Evolutionary conservation across 2,329 filamentous ascomycete genomes (phyloP), one percentile per base, ranked within the genome.

Genomic region (Hymenoscyphus linearis): DNA sequence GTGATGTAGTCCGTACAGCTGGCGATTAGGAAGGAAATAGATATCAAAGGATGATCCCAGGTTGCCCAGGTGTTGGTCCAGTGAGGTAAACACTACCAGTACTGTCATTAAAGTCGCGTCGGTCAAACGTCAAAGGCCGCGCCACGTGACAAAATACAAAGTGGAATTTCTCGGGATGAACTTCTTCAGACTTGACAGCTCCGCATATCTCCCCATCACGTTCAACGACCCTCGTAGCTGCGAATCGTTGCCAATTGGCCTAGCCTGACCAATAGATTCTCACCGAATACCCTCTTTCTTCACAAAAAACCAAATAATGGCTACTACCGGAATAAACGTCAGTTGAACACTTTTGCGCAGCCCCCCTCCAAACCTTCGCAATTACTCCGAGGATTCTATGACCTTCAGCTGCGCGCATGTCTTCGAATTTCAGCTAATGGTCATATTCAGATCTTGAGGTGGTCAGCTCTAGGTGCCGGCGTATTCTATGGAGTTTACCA

Each of bases 401-500:
- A 16, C 22, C 36, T 36, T 58, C 55, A 57, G 9, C 18, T 22
- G 34, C 37, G 53, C 54, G 53, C 54, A 55, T 44, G 22, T 40
- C 50, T 18, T 50, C 27, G 14, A 18, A 36, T 27, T 13, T 6
- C 47, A 13, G 44, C 61, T 62, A 59, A 64, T 37, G 9, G 37
- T 50, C 36, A 40, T 52, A 40, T 22, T 25, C 77, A 99, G 95
- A 93, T 99, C 78, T 85, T 98, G 78, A 93, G 95, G 80, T 99
- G 93, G 85, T 93, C 92, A 74, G 93, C 93, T 75, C 90, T 99
- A 69, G 90, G 87, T 74, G 82, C 91, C 73, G 95, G 95, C 76
- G 81, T 98, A 75, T 88, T 96, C 80, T 99, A 99, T 82, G 95
- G 95, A 77, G 86, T 96, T 82, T 90, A 88, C 78, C 93, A 96